Conservation (phyloP, 306 rosid genomes). For the Myrica gale region DNA sequence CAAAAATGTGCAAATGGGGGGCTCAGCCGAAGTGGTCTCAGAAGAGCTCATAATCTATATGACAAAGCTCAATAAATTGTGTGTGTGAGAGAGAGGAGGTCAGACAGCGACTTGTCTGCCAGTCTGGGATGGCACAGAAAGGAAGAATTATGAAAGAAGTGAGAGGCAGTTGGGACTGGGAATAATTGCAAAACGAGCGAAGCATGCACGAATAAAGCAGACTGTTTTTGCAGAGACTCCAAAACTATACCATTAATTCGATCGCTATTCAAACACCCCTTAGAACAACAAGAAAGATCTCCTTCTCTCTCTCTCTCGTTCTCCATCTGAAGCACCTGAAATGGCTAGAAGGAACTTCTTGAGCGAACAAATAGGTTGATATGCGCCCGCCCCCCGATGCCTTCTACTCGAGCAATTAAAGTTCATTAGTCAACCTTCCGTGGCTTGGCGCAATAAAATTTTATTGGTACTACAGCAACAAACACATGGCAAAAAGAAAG, state of each 20-base stretch:
- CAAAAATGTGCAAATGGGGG: neutral
- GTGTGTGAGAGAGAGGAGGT: conserved; percentile 36
- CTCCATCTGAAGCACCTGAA: neutral
- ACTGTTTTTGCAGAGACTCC: conserved; percentile 33
- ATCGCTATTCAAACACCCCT: neutral
- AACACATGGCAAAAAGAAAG: conserved; percentile 2
- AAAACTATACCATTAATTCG: conserved; percentile 29
- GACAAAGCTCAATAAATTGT: conserved; percentile 24
- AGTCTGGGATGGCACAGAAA: conserved; percentile 48
- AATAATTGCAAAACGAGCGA: conserved; percentile 52
- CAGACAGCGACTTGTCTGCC: conserved; percentile 52
- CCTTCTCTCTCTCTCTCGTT: conserved; percentile 26
- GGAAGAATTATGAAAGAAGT: conserved; percentile 47
- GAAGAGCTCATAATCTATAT: conserved; percentile 19
- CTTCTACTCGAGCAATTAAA: neutral
- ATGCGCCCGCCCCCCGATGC: neutral
- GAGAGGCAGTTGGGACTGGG: conserved; percentile 46
- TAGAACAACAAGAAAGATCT: conserved; percentile 24
- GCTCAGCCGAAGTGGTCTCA: neutral
- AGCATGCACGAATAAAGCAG: conserved; percentile 54
- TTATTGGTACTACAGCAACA: neutral
- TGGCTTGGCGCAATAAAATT: neutral
- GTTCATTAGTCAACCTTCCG: neutral
- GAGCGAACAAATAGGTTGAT: conserved; percentile 22
- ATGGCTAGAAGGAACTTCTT: conserved; percentile 22